Percentiles rank a stretch among this genome's conserved stretches.
Evolutionary conservation across 202 grass and related monocot genomes (phyloP).

Genomic region (Panicum virgatum): DNA sequence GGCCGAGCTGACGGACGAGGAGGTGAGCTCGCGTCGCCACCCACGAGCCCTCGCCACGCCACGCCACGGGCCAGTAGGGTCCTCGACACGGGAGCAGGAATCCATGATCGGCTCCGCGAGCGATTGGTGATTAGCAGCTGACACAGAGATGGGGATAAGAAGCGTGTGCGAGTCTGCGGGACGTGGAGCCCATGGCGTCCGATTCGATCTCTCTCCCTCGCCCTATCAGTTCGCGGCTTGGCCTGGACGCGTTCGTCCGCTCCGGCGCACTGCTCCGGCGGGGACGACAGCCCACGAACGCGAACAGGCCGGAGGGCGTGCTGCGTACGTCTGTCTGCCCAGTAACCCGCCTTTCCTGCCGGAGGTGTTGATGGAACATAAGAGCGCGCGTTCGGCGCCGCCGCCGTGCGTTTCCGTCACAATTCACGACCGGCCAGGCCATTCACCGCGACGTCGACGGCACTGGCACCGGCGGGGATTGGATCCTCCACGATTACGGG

Average conservation of each 20-base stretch:
- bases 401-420: no score
- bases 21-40: background rate
- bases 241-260: no score
- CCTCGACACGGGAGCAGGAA: background rate
- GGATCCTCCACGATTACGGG: background rate
- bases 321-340: no score
- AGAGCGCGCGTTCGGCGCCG: no score
- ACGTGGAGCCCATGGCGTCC: background rate
- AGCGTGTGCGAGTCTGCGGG: background rate
- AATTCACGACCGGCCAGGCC: no score
- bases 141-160: background rate
- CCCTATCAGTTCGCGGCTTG: no score
- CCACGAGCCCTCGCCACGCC: background rate
- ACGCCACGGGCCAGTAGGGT: background rate
- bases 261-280: no score
- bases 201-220: background rate
- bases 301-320: no score
- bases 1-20: background rate
- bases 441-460: no score
- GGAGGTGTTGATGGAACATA: no score
- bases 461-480: background rate
- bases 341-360: no score
- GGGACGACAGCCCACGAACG: conserved; percentile 13
- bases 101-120: background rate
- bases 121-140: background rate